Base-by-base conservation (phyloP, 164 flowering plant species). In the Chloranthus sessilifolius region DNA sequence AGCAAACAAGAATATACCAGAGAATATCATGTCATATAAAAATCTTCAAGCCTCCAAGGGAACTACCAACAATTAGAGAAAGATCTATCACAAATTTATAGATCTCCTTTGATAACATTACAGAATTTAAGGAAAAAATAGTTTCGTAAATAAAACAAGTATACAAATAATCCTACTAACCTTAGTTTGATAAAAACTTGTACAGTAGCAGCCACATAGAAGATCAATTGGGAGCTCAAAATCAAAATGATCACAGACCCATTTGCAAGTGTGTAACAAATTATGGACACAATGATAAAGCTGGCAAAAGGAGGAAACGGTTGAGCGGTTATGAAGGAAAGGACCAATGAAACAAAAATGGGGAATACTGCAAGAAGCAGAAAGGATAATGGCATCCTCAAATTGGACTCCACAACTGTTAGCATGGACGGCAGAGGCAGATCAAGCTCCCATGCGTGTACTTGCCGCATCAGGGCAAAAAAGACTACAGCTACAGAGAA, bases 391-490 rank as follows among this genome's bases (percentile, higher is more conserved):
- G 95, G 88, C 63, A 78, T 65, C 58, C 77, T 77, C 76, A 94
- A 61, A 69, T 94, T 94, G 50, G 71, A 77, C 43, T 87, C 95
- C 31, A 89, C 81, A 40, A 92, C 90, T 41, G 75, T 30, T 55
- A 89, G 74, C 69, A 86, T 31, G 11, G 99, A 85, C 10, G 96
- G 96, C 35, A 89, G 52, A 53, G 85, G 82, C 62, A 69, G 56
- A 61, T 78, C 83, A 64, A 63, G 74, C 62, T 92, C 96, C 96
- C 95, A 92, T 27, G 80, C 76, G 51, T 64, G 69, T 58, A 85
- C 85, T 81, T 94, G 99, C 50, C 71, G 78, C 97, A 85, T 87
- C 61, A 94, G 60, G 56, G 95, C 88, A 66, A 79, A 94, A 56
- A 86, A 77, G 14, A 81, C 57, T 47, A 85, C 81, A 50, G 90